Percentiles rank a stretch among this genome's conserved stretches.
phyloP scores from a whole-genome alignment of 176 grass and related monocot genomes.

The sorghum (Sorghum bicolor) region Sorghum_bicolor_NCBIv3 NC_012870.2:12565001-12565500 shows the following conservation, averaged over 20 bases:
- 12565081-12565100: background rate
- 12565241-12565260: background rate
- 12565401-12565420: background rate
- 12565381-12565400: too few relatives aligned
- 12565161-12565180: background rate
- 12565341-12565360: background rate
- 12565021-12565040: too few relatives aligned
- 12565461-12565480: background rate
- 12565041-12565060: background rate
- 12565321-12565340: background rate
- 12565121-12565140: background rate
- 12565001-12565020: background rate
- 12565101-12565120: background rate
- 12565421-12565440: background rate
- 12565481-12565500: background rate
- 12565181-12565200: too few relatives aligned
- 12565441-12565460: background rate
- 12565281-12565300: background rate
- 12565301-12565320: constrained; percentile 1
- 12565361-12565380: background rate
- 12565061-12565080: background rate
- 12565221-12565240: background rate
- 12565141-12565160: background rate
- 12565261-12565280: background rate
- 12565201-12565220: background rate